phyloP scores from a whole-genome alignment of 1,284 basidiomycete species.

The Chiua sp. region DNA sequence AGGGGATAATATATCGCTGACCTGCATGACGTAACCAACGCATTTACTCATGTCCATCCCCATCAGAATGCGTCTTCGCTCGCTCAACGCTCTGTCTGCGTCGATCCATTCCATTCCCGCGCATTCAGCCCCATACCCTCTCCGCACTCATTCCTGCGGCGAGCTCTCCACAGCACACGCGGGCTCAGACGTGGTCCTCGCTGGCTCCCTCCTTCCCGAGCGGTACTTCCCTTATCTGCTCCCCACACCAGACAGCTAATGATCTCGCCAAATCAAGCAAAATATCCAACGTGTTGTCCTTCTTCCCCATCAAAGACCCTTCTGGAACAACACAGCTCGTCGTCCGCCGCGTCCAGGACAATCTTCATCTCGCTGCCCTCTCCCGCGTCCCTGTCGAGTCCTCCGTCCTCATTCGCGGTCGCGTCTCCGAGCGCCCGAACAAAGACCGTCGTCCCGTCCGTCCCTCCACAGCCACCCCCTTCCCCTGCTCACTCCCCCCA shows the following conservation, averaged over 20 bases:
- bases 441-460: constrained; percentile 62
- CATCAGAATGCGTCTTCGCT: background rate
- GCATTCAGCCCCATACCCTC: constrained; percentile 60
- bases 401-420: constrained; percentile 75
- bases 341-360: constrained; percentile 48
- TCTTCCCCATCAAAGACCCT: constrained; percentile 82
- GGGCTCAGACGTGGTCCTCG: constrained; percentile 67
- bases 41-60: constrained; percentile 1
- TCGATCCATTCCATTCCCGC: background rate
- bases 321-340: constrained; percentile 82
- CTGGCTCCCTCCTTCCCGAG: constrained; percentile 80
- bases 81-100: background rate
- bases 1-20: too few relatives aligned
- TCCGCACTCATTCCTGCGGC: constrained; percentile 70
- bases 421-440: constrained; percentile 66
- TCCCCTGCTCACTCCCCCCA: constrained; percentile 9
- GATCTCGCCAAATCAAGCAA: constrained; percentile 56
- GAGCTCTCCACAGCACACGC: constrained; percentile 59
- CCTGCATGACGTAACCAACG: constrained; percentile 20
- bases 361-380: constrained; percentile 50
- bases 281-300: constrained; percentile 70
- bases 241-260: constrained; percentile 34
- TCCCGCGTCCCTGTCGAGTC: constrained; percentile 76
- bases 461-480: constrained; percentile 18
- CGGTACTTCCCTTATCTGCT: constrained; percentile 55